These are phyloP conservation scores for Sphagnum magellanicum DNA, from an alignment of 228 moss, liverwort and hornwort genomes.

Conservation along the genomic window DNA sequence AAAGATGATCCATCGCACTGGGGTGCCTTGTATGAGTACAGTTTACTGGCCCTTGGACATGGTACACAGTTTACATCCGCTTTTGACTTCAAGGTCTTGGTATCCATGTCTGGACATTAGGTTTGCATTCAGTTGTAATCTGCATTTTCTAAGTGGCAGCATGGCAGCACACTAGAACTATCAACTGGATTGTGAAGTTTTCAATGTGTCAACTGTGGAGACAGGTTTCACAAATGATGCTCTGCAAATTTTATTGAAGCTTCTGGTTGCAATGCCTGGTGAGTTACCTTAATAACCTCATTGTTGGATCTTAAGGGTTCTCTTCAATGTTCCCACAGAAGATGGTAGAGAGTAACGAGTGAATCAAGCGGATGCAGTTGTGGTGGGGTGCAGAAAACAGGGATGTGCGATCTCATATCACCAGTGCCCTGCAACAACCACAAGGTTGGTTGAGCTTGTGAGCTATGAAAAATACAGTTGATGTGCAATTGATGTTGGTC, in stretches of 20 bases:
- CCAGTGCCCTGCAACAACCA: slow-evolving; percentile 17
- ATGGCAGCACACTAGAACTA: too few species aligned
- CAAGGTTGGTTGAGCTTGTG: slow-evolving; percentile 9
- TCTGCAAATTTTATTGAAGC: slow-evolving; percentile 20
- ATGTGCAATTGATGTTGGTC: background rate
- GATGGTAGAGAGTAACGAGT: background rate
- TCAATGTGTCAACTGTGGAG: background rate
- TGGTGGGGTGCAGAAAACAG: slow-evolving; percentile 10
- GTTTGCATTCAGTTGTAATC: background rate
- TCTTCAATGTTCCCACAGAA: background rate
- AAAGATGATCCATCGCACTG: slow-evolving; percentile 15
- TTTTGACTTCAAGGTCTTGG: background rate
- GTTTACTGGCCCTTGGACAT: slow-evolving; percentile 10
- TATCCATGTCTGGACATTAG: background rate
- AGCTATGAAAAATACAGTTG: background rate
- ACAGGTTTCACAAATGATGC: slow-evolving; percentile 19
- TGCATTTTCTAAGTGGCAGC: too few species aligned
- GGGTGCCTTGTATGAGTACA: slow-evolving; percentile 22
- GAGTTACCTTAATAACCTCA: background rate
- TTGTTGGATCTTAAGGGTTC: background rate
- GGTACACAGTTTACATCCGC: slow-evolving; percentile 1
- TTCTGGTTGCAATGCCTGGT: slow-evolving; percentile 22
- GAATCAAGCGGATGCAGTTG: background rate
- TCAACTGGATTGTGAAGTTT: too few species aligned
- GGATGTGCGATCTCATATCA: slow-evolving; percentile 11